Evolutionary conservation across 2,329 filamentous ascomycete species (phyloP).

Genomic region (Xylariaceae sp.): DNA sequence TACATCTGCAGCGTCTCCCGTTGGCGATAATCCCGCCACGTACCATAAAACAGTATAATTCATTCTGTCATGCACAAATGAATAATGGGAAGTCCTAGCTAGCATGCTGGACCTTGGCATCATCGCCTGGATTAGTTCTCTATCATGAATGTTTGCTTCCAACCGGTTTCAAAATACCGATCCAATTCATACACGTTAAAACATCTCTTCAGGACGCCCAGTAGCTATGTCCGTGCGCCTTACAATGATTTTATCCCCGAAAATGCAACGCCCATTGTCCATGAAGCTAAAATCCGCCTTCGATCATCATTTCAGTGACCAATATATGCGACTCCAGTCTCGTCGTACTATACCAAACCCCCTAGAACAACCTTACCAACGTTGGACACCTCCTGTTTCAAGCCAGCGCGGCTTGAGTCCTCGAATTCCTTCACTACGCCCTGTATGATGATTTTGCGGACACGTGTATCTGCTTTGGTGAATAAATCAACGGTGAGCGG

Average conservation of each 20-base stretch:
- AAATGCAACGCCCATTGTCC: background rate
- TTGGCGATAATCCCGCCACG: too few species aligned
- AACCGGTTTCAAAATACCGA: too few species aligned
- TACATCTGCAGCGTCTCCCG: too few species aligned
- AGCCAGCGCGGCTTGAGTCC: slow-evolving; percentile 70
- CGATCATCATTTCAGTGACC: too few species aligned
- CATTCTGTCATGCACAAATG: too few species aligned
- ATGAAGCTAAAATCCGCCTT: background rate
- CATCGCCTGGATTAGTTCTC: too few species aligned
- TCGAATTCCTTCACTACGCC: slow-evolving; percentile 91
- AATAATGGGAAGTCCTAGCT: too few species aligned
- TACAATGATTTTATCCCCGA: background rate
- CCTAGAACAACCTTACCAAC: slow-evolving; percentile 87
- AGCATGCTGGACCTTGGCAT: too few species aligned
- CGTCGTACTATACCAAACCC: slow-evolving; percentile 62
- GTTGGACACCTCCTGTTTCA: slow-evolving; percentile 77
- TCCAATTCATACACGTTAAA: background rate
- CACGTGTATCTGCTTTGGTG: slow-evolving; percentile 77
- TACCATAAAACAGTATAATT: too few species aligned
- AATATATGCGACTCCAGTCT: too few species aligned
- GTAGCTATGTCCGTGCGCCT: background rate
- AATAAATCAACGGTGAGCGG: slow-evolving; percentile 77
- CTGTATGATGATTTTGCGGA: slow-evolving; percentile 85
- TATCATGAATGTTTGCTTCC: too few species aligned
- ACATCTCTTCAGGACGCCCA: background rate